phyloP scores from a whole-genome alignment of 192 early-diverging fungal species.

The Gorgonomyces haynaldii region DNA sequence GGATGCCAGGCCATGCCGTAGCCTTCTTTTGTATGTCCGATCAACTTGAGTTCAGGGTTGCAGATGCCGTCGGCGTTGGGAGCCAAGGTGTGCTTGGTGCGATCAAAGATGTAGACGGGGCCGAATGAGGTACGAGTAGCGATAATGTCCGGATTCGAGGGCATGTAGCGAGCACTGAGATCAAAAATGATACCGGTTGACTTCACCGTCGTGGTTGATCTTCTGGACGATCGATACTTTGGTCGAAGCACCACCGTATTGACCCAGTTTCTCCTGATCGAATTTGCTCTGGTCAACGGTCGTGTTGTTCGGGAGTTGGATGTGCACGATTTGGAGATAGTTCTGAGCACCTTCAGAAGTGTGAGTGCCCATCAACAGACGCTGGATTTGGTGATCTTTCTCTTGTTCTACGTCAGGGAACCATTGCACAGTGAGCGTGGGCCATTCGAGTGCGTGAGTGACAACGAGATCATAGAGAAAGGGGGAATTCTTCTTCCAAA shows the following conservation, averaged over 20 bases:
- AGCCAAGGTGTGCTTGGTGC: slow-evolving; percentile 72
- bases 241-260: slow-evolving; percentile 67
- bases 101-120: slow-evolving; percentile 94
- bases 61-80: slow-evolving; percentile 66
- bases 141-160: slow-evolving; percentile 88
- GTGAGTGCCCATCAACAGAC: slow-evolving; percentile 87
- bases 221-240: slow-evolving; percentile 79
- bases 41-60: slow-evolving; percentile 73
- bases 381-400: slow-evolving; percentile 83
- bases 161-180: slow-evolving; percentile 87
- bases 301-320: slow-evolving; percentile 71
- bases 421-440: slow-evolving; percentile 95
- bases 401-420: slow-evolving; percentile 88
- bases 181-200: slow-evolving; percentile 53
- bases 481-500: slow-evolving; percentile 99
- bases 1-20: slow-evolving; percentile 94
- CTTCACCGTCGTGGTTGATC: slow-evolving; percentile 95
- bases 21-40: slow-evolving; percentile 88
- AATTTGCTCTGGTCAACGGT: slow-evolving; percentile 48
- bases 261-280: slow-evolving; percentile 66
- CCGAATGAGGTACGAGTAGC: slow-evolving; percentile 86
- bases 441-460: slow-evolving; percentile 98
- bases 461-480: slow-evolving; percentile 97
- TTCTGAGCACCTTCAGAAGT: slow-evolving; percentile 94
- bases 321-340: slow-evolving; percentile 89